Evolutionary conservation across 768 basidiomycete genomes (phyloP).

Genomic region (Lactifluus rugatus): DNA sequence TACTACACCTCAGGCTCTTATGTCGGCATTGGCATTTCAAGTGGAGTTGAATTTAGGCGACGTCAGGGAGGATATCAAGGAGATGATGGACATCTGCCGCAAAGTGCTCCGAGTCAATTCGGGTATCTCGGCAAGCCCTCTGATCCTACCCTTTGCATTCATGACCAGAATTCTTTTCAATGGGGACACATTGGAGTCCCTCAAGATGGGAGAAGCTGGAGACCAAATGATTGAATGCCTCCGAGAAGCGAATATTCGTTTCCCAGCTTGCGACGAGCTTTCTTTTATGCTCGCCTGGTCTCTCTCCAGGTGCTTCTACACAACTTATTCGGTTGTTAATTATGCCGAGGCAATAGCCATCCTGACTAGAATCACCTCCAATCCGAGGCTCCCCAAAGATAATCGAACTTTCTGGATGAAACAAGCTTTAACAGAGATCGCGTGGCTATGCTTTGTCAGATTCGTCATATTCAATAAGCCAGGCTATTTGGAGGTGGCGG

Average conservation of each 20-base stretch:
- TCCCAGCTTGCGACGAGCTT: neutral
- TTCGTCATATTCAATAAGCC: neutral
- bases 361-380: neutral
- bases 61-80: neutral
- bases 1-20: neutral
- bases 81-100: neutral
- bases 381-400: neutral
- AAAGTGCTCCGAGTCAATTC: too few relatives aligned
- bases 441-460: neutral
- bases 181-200: neutral
- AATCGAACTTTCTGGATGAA: neutral
- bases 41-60: neutral
- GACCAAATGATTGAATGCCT: neutral
- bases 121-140: too few relatives aligned
- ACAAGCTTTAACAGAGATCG: neutral
- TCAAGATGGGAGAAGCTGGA: neutral
- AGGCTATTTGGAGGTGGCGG: neutral
- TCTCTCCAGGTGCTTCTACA: neutral
- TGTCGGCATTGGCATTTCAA: neutral
- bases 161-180: too few relatives aligned
- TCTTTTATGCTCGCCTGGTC: neutral
- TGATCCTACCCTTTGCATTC: too few relatives aligned
- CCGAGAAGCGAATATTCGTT: neutral
- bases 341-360: neutral
- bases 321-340: neutral